phyloP scores from a whole-genome alignment of 2,329 filamentous ascomycete genomes.

The Trichoderma simmonsii region DNA sequence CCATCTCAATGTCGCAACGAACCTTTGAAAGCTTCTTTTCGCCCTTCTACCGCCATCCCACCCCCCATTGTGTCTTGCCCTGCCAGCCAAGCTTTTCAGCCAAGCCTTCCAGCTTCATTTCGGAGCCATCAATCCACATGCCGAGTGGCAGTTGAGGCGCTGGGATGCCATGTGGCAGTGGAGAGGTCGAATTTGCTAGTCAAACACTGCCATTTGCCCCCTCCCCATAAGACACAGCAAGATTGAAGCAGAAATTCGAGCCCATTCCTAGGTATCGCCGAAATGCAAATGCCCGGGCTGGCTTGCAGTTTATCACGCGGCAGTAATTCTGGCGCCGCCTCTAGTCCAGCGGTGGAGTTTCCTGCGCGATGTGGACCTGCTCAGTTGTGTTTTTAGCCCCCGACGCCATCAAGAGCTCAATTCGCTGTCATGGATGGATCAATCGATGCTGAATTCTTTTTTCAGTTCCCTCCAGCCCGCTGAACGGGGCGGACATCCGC shows the following conservation, averaged over 20 bases:
- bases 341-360: background rate
- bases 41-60: background rate
- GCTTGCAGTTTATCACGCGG: constrained; percentile 1
- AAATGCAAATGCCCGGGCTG: background rate
- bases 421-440: background rate
- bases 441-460: background rate
- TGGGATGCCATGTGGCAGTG: constrained; percentile 17
- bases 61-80: background rate
- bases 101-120: constrained; percentile 1
- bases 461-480: background rate
- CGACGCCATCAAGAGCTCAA: background rate
- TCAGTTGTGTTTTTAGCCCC: constrained; percentile 8
- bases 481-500: background rate
- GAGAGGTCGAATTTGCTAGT: background rate
- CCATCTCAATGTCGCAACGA: background rate
- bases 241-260: background rate
- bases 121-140: background rate
- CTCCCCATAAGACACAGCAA: background rate
- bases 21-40: background rate
- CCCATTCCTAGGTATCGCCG: background rate
- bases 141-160: constrained; percentile 10
- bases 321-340: constrained; percentile 11
- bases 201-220: background rate
- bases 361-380: background rate
- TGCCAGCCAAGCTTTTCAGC: constrained; percentile 10